Evolutionary conservation across 371 early-diverging fungal genomes (phyloP).

Genomic region (Apophysomyces ossiformis): DNA sequence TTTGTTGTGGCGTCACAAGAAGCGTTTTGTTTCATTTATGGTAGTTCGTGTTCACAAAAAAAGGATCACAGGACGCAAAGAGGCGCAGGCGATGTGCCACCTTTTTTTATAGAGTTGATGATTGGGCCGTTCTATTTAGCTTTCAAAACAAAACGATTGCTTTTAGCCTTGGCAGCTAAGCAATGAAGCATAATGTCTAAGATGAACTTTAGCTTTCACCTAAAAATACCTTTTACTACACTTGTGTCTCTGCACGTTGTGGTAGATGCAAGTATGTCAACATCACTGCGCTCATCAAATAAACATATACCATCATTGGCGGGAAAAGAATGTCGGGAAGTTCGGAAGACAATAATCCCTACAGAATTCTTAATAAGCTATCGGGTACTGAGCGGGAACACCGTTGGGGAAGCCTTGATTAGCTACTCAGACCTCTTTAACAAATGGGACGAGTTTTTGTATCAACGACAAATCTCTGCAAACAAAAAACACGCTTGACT

Average conservation of each 20-base stretch:
- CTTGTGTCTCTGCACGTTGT: no score
- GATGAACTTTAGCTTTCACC: background rate
- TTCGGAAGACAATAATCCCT: background rate
- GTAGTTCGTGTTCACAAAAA: slow-evolving; percentile 4
- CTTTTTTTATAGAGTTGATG: slow-evolving; percentile 7
- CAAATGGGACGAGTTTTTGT: no score
- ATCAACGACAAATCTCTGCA: no score
- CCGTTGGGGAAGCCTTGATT: background rate
- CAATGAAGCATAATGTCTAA: background rate
- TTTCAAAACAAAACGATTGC: background rate
- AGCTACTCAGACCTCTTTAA: no score
- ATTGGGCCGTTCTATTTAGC: background rate
- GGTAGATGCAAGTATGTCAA: no score
- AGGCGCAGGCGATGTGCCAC: slow-evolving; percentile 10
- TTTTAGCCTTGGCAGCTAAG: background rate
- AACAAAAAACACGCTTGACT: no score
- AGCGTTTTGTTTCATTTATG: background rate
- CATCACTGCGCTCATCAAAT: background rate
- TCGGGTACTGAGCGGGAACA: background rate
- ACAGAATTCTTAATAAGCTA: background rate
- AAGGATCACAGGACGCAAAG: slow-evolving; percentile 10
- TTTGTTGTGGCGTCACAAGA: slow-evolving; percentile 7
- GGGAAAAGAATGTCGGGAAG: slow-evolving; percentile 8
- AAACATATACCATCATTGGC: background rate
- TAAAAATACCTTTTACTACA: background rate